These are phyloP conservation scores for Ascoidea asiatica DNA, from an alignment of 805 yeast genomes.

Conservation along the genomic window DNA sequence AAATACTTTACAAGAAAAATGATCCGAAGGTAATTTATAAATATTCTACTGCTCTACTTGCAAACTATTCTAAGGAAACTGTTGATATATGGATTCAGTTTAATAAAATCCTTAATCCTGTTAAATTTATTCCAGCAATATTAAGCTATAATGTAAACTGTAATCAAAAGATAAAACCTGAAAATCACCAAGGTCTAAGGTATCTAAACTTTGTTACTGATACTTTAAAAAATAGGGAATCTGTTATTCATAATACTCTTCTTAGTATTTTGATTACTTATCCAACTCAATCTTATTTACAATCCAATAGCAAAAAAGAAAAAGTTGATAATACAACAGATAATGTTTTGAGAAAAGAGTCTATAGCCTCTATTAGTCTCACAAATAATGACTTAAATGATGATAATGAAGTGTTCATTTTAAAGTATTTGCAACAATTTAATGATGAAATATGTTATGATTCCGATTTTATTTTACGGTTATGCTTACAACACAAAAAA, in stretches of 20 bases:
- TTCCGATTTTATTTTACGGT: constrained; percentile 58
- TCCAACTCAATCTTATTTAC: constrained; percentile 11
- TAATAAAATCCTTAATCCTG: constrained; percentile 35
- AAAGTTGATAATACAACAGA: constrained; percentile 14
- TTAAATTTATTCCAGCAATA: constrained; percentile 62
- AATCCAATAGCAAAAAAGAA: too few relatives aligned
- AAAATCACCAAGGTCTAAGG: constrained; percentile 49
- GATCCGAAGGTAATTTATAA: constrained; percentile 41
- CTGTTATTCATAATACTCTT: constrained; percentile 54
- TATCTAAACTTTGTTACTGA: constrained; percentile 45
- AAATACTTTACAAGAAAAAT: constrained; percentile 35
- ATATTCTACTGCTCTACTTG: constrained; percentile 54
- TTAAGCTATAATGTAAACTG: constrained; percentile 48
- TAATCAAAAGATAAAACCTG: constrained; percentile 20
- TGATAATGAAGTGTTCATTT: constrained; percentile 30
- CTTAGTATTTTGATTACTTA: constrained; percentile 51
- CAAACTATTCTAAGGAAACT: constrained; percentile 56
- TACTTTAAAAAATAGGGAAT: constrained; percentile 26
- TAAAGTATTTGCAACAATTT: constrained; percentile 34
- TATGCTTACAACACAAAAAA: constrained; percentile 49
- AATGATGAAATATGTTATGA: constrained; percentile 36
- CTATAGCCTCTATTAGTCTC: not conserved
- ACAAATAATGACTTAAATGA: constrained; percentile 1
- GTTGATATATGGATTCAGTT: constrained; percentile 69
- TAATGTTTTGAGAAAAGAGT: too few relatives aligned